These are phyloP conservation scores for Amphicarpaea edgeworthii DNA, from an alignment of 306 rosid genomes.

Conservation along the genomic window DNA sequence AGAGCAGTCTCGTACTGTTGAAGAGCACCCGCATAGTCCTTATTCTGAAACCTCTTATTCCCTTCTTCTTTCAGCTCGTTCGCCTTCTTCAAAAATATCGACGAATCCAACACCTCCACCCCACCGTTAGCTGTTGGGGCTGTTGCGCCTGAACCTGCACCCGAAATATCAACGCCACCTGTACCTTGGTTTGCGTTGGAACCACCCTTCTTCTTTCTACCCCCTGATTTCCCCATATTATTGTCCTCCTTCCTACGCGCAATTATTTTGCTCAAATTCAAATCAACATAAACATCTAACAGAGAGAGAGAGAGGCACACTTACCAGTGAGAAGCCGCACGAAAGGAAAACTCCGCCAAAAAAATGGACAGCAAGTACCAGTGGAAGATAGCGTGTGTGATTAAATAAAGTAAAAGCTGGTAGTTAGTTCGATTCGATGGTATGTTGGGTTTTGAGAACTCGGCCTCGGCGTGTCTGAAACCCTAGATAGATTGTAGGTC, in stretches of 20 bases:
- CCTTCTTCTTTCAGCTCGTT: slow-evolving; percentile 97
- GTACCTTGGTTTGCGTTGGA: slow-evolving; percentile 52
- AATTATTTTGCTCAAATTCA: slow-evolving; percentile 26
- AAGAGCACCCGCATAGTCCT: slow-evolving; percentile 90
- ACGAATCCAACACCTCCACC: slow-evolving; percentile 73
- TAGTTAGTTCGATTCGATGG: not conserved
- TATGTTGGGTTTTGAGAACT: slow-evolving; percentile 43
- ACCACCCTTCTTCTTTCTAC: slow-evolving; percentile 85
- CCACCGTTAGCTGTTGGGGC: slow-evolving; percentile 66
- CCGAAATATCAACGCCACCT: slow-evolving; percentile 53
- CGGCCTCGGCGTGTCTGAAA: slow-evolving; percentile 32
- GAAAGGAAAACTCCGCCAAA: slow-evolving; percentile 22
- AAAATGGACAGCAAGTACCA: not conserved
- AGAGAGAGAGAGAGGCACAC: slow-evolving; percentile 46
- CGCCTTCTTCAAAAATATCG: slow-evolving; percentile 86
- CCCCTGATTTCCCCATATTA: slow-evolving; percentile 94
- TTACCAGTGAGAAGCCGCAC: slow-evolving; percentile 44
- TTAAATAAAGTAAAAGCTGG: not conserved
- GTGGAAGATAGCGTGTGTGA: slow-evolving; percentile 18
- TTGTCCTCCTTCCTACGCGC: slow-evolving; percentile 9
- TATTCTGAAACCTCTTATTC: slow-evolving; percentile 77
- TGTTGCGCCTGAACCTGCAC: slow-evolving; percentile 31
- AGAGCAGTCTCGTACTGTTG: slow-evolving; percentile 91
- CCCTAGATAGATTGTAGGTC: slow-evolving; percentile 57
- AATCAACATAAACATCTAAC: slow-evolving; percentile 27